Evolutionary conservation across 768 basidiomycete species (phyloP), one percentile per base, ranked within the genome.

Genomic region (Lactifluus hygrophoroides): DNA sequence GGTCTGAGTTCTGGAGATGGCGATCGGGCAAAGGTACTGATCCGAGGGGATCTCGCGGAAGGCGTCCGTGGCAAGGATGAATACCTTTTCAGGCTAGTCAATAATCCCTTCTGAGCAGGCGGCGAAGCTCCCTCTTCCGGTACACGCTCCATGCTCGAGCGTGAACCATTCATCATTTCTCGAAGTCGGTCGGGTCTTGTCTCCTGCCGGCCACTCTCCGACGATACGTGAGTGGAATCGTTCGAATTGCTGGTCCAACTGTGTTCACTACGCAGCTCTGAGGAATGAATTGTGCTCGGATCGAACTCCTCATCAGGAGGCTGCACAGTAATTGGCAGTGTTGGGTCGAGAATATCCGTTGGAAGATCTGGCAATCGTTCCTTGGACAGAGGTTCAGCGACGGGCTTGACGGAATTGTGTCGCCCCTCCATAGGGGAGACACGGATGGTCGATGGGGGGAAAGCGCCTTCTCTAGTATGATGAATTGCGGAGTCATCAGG

Each of bases 41-140:
- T 32, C 34, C 58, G 58, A 30, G 16, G 54, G 17, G 56, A 59
- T 21, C 3, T 69, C 53, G 64, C 59, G 27, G 86, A 87, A 6
- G 86, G 85, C 7, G 86, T 81, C 32, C 84, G 80, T 5, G 88
- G 85, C 51, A 89, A 73, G 4, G 86, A 76, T 9, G 78, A 78
- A 61, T 76, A 77, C 30, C 76, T 74, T 60, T 77, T 80, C 32
- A 74, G 60, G 58, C 65, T 71, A 16, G 64, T 66, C 9, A 71
- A 61, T 17, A 66, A 58, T n/a, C 65, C 66, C 48, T 62, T 68
- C 45, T 66, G 64, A 11, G 66, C 54, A 34, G 60, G 32, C 27
- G 51, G 49, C 27, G 57, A 30, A 47, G 54, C 38, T 11, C 43
- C 49, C 48, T 45, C 65, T 56, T 19, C 60, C 50, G 14, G 37